Evolutionary conservation across 352 stramenopile species (phyloP).

Genomic region (Phytophthora foliorum): DNA sequence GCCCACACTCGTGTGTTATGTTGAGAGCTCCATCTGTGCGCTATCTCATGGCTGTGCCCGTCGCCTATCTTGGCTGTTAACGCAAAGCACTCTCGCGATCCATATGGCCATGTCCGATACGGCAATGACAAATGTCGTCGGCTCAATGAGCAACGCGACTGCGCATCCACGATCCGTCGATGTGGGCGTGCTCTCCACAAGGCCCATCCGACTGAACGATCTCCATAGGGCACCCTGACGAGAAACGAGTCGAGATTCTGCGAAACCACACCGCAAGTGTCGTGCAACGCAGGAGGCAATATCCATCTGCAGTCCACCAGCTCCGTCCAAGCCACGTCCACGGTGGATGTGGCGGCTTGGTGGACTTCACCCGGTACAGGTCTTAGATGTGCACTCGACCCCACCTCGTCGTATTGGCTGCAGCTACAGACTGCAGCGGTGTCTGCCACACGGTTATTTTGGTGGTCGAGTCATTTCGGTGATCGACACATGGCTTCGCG

Average conservation of each 20-base stretch:
- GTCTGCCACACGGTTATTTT: not conserved
- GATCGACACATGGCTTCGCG: slow-evolving; percentile 14
- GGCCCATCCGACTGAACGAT: slow-evolving; percentile 25
- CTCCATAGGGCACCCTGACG: slow-evolving; percentile 13
- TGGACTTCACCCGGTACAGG: too few species aligned
- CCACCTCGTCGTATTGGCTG: too few species aligned
- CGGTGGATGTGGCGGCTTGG: too few species aligned
- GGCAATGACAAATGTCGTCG: too few species aligned
- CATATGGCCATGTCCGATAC: slow-evolving; percentile 22
- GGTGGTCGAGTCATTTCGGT: slow-evolving; percentile 8
- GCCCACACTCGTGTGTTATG: slow-evolving; percentile 24
- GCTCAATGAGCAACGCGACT: slow-evolving; percentile 11
- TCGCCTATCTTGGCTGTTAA: slow-evolving; percentile 25
- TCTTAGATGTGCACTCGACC: too few species aligned
- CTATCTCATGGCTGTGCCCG: slow-evolving; percentile 25
- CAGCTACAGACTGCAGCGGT: too few species aligned
- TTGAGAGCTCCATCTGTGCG: slow-evolving; percentile 27
- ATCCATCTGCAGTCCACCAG: too few species aligned
- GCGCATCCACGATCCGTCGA: too few species aligned
- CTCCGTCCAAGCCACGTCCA: too few species aligned
- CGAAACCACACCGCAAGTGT: slow-evolving; percentile 13
- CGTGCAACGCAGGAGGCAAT: slow-evolving; percentile 2
- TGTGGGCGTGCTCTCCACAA: slow-evolving; percentile 6
- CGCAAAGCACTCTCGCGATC: slow-evolving; percentile 23
- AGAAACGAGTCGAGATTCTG: slow-evolving; percentile 21